Evolutionary conservation across 495 filamentous ascomycete genomes (phyloP), one percentile per base, ranked within the genome.

Genomic region (Aspergillus asperescens): DNA sequence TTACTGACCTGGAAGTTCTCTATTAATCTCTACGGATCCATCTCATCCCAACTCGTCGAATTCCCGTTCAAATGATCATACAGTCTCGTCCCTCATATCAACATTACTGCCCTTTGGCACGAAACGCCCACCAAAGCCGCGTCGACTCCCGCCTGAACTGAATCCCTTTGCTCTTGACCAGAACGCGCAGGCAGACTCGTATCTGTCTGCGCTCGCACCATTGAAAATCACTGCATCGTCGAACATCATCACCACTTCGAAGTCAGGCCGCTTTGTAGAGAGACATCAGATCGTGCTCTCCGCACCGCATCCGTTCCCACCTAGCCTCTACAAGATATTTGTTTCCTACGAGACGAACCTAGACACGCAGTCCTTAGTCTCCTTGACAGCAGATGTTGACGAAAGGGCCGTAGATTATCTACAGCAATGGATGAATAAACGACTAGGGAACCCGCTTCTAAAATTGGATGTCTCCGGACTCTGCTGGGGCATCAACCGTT

Each of bases 401-500:
- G 32, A 61, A 18, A 65, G 56, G 43, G 56, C 68, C 1, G 69
- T 69, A 4, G 53, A 61, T 23, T 52, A 55, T 13, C 54, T 76
- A n/a, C 69, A 60, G n/a, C 61, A 54, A 42, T 76, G 73, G 73
- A 68, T 71, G n/a, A 58, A 66, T 10, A 51, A 60, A 16, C 61
- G 73, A 23, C 49, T 76, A 31, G 52, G 52, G 9, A 73, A 66
- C 28, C 63, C 69, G 1, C 63, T 75, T 7, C 32, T 71, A 15
- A 67, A 60, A 37, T 59, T 75, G 1, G 72, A 76, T 43, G 58
- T 76, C 29, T 61, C 72, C 7, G 73, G 70, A 7, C 61, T 74
- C 3, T 73, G 73, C 49, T 70, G 70, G 66, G 71, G 70, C 19
- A 68, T 74, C 27, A 73, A 71, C 23, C 60, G 68, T 8, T 73